A percentile compares a stretch with the other conserved stretches of the same genome.
These are phyloP conservation scores for Comarum palustre DNA, from an alignment of 306 rosid species.

Conservation along the genomic window DNA sequence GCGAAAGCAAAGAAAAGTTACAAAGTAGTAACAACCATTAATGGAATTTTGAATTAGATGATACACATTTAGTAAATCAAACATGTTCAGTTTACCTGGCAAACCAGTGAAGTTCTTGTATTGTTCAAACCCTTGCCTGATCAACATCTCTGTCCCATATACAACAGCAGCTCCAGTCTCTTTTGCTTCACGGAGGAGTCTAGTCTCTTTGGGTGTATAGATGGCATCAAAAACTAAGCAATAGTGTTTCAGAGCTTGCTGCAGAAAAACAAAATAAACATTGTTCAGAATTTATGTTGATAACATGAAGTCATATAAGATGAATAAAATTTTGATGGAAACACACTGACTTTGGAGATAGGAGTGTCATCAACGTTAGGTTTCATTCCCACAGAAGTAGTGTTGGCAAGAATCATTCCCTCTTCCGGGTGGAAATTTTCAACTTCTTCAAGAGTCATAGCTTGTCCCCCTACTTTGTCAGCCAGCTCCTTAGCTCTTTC, in stretches of 20 bases:
- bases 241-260: constrained; percentile 42
- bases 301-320: background rate
- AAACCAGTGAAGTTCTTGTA: constrained; percentile 49
- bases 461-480: constrained; percentile 43
- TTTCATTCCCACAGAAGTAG: constrained; percentile 37
- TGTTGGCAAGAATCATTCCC: constrained; percentile 32
- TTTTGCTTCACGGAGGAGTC: constrained; percentile 39
- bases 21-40: background rate
- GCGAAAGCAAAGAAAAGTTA: background rate
- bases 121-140: constrained; percentile 48
- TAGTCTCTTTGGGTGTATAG: constrained; percentile 50
- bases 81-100: constrained; percentile 32
- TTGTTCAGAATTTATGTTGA: background rate
- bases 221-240: constrained; percentile 53
- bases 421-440: constrained; percentile 33
- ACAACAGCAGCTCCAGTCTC: constrained; percentile 40
- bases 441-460: constrained; percentile 35
- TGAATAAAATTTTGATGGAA: background rate
- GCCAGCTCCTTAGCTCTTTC: constrained; percentile 47
- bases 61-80: background rate
- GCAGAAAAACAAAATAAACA: constrained; percentile 12
- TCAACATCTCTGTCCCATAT: constrained; percentile 50
- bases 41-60: background rate
- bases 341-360: constrained; percentile 22
- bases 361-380: constrained; percentile 29